These are phyloP conservation scores for Pleurotus salmoneostramineus DNA, from an alignment of 768 basidiomycete genomes.

Conservation along the genomic window DNA sequence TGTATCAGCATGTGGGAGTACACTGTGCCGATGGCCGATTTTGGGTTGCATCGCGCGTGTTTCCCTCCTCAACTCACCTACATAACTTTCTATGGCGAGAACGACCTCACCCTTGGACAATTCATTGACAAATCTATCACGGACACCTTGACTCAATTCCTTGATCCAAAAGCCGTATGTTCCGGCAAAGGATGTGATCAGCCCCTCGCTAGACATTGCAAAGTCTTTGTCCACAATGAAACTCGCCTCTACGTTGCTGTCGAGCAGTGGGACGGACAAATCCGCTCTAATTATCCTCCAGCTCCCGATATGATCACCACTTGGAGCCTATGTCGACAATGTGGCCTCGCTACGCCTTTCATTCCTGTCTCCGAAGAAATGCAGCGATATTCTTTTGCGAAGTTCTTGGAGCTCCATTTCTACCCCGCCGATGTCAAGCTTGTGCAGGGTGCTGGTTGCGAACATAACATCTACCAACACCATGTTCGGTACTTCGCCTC, in stretches of 20 bases:
- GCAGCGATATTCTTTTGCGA: slow-evolving; percentile 91
- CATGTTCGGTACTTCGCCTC: slow-evolving; percentile 89
- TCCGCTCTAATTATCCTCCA: slow-evolving; percentile 48
- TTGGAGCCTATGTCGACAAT: slow-evolving; percentile 84
- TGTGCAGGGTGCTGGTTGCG: slow-evolving; percentile 85
- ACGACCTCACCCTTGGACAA: slow-evolving; percentile 89
- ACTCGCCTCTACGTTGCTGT: slow-evolving; percentile 79
- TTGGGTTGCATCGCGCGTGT: slow-evolving; percentile 67
- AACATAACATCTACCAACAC: slow-evolving; percentile 91
- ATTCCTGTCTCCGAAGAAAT: slow-evolving; percentile 90
- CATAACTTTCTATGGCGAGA: slow-evolving; percentile 88
- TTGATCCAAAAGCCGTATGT: slow-evolving; percentile 76
- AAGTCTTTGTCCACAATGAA: slow-evolving; percentile 88
- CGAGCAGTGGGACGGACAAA: slow-evolving; percentile 84
- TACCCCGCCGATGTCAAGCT: slow-evolving; percentile 86
- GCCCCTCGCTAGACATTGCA: slow-evolving; percentile 79
- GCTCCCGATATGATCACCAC: slow-evolving; percentile 81
- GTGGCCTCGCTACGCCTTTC: slow-evolving; percentile 78
- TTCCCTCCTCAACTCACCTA: slow-evolving; percentile 71
- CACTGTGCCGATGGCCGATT: slow-evolving; percentile 69
- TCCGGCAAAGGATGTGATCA: slow-evolving; percentile 82
- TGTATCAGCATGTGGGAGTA: slow-evolving; percentile 79
- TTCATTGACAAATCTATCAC: slow-evolving; percentile 81
- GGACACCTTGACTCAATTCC: slow-evolving; percentile 63
- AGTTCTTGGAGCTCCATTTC: slow-evolving; percentile 94